Percentiles rank a stretch among this genome's conserved stretches.
phyloP scores from a whole-genome alignment of 2,329 filamentous ascomycete genomes.

The Anisogramma anomala region DNA sequence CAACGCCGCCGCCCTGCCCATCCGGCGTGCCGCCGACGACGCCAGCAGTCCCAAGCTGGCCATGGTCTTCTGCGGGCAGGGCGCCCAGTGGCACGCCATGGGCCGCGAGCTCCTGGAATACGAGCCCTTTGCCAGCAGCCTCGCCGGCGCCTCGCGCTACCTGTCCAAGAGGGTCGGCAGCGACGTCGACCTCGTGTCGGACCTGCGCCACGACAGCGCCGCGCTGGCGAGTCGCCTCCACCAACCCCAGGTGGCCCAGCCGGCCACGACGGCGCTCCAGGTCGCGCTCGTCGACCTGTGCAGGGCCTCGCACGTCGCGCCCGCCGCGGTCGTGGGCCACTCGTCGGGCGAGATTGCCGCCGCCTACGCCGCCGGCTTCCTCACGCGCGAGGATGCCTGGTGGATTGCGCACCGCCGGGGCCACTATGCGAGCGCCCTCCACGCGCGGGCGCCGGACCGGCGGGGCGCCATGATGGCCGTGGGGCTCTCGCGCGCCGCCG shows the following conservation, averaged over 20 bases:
- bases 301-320: slow-evolving; percentile 6
- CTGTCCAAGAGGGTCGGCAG: slow-evolving; percentile 16
- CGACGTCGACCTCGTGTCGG: slow-evolving; percentile 19
- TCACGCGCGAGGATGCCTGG: slow-evolving; percentile 29
- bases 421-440: slow-evolving; percentile 23
- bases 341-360: slow-evolving; percentile 38
- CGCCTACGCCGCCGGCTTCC: slow-evolving; percentile 28
- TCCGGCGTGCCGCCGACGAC: slow-evolving; percentile 4
- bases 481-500: slow-evolving; percentile 22
- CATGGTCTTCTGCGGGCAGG: slow-evolving; percentile 27
- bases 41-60: slow-evolving; percentile 16
- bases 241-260: slow-evolving; percentile 10
- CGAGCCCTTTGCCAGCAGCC: slow-evolving; percentile 19
- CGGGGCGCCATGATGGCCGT: slow-evolving; percentile 33
- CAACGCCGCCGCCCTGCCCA: neutral
- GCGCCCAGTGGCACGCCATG: slow-evolving; percentile 28
- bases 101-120: slow-evolving; percentile 25
- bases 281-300: slow-evolving; percentile 20
- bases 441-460: slow-evolving; percentile 18
- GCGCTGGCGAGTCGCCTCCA: slow-evolving; percentile 7
- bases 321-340: slow-evolving; percentile 28
- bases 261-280: slow-evolving; percentile 12
- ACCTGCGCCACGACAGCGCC: slow-evolving; percentile 6
- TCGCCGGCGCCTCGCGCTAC: slow-evolving; percentile 21
- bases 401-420: slow-evolving; percentile 32